Evolutionary conservation across 805 yeast genomes (phyloP).

Genomic region (Cyberlindnera euphorbiiphila): DNA sequence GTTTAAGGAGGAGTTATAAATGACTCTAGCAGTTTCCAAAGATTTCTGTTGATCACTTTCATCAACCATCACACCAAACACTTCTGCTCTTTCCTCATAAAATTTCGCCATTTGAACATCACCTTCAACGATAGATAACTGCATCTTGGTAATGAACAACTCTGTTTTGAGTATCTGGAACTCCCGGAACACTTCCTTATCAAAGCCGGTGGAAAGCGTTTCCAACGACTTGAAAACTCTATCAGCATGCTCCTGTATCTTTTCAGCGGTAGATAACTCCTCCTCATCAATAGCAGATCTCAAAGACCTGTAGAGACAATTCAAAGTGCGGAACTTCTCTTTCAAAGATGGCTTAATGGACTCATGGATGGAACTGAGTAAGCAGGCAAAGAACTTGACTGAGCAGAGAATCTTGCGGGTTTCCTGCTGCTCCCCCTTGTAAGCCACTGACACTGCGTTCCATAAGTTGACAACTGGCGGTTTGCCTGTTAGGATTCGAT

Average conservation of each 20-base stretch:
- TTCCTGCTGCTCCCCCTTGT: slow-evolving; percentile 20
- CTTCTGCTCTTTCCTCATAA: slow-evolving; percentile 31
- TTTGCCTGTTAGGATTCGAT: background rate
- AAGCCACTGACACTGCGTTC: slow-evolving; percentile 33
- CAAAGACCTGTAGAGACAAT: slow-evolving; percentile 30
- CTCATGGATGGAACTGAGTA: slow-evolving; percentile 33
- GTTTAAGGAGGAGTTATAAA: slow-evolving; percentile 32
- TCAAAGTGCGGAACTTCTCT: slow-evolving; percentile 29
- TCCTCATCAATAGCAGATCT: slow-evolving; percentile 29
- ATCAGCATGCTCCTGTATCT: slow-evolving; percentile 31
- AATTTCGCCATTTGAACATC: slow-evolving; percentile 35
- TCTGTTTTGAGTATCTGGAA: slow-evolving; percentile 27
- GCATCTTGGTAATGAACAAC: slow-evolving; percentile 31
- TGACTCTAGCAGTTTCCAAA: slow-evolving; percentile 31
- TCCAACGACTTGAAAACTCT: slow-evolving; percentile 25
- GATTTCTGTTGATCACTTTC: slow-evolving; percentile 16
- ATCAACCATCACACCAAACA: slow-evolving; percentile 13
- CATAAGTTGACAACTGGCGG: slow-evolving; percentile 30
- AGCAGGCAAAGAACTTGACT: slow-evolving; percentile 28
- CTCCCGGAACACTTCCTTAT: slow-evolving; percentile 7
- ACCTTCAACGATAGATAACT: slow-evolving; percentile 27
- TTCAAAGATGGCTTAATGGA: slow-evolving; percentile 23
- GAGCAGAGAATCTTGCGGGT: slow-evolving; percentile 17
- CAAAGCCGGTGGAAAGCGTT: slow-evolving; percentile 12
- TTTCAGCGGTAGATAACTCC: slow-evolving; percentile 17